Conservation (phyloP, 1,284 basidiomycete species). For the Vanrija humicola region DNA sequence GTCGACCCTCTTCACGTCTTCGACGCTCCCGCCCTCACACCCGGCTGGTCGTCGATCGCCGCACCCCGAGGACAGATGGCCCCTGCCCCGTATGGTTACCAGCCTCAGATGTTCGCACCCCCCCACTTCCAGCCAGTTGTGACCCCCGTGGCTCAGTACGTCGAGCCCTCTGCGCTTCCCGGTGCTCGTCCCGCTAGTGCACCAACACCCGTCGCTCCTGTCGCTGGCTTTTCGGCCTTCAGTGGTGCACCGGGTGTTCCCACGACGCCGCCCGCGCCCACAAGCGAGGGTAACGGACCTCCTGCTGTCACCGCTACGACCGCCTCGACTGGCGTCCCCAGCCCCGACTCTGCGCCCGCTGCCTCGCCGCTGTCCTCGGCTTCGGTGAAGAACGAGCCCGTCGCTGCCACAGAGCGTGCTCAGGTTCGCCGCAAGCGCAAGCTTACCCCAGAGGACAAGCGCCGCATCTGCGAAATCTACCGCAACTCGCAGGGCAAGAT, state of each 20-base stretch:
- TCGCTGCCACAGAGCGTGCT: not conserved
- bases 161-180: slow-evolving; percentile 3
- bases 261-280: not conserved
- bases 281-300: not conserved
- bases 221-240: not conserved
- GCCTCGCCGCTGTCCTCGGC: slow-evolving; percentile 5
- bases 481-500: slow-evolving; percentile 22
- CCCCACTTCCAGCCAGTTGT: not conserved
- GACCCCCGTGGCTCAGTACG: slow-evolving; percentile 4
- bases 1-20: slow-evolving; percentile 8
- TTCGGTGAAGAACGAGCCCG: not conserved
- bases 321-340: not conserved
- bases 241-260: not conserved
- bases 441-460: slow-evolving; percentile 24
- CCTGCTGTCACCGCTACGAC: not conserved
- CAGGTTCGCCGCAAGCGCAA: slow-evolving; percentile 22
- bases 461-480: slow-evolving; percentile 22
- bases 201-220: not conserved
- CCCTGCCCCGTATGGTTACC: not conserved
- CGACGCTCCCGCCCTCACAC: slow-evolving; percentile 2
- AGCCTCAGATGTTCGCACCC: not conserved
- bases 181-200: not conserved
- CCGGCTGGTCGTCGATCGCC: not conserved
- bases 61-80: not conserved
- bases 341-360: not conserved